Evolutionary conservation across 345 rosid genomes (phyloP).

Genomic region (Eucalyptus microcorys): DNA sequence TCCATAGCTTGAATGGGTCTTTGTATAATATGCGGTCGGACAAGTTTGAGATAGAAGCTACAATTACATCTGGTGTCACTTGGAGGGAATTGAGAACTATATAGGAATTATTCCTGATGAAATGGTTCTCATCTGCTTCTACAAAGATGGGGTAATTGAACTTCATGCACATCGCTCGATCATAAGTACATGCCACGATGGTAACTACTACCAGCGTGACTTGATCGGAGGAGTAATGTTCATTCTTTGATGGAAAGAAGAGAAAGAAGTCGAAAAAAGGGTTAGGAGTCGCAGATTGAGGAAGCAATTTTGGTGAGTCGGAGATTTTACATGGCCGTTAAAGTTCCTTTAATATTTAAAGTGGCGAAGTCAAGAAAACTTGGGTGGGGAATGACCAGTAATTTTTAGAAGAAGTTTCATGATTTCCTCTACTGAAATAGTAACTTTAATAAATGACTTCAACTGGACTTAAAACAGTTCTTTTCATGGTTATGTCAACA

Average conservation of each 20-base stretch:
- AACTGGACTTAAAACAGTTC: not conserved
- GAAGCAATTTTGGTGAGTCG: not conserved
- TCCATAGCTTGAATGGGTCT: conserved; percentile 29
- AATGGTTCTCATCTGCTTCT: not conserved
- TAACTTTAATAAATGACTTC: not conserved
- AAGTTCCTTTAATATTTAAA: not conserved
- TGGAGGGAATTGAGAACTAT: conserved; percentile 25
- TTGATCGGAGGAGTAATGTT: no score
- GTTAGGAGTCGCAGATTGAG: not conserved
- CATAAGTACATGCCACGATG: not conserved
- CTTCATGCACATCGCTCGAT: conserved; percentile 6
- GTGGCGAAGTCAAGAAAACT: not conserved
- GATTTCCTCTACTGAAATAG: not conserved
- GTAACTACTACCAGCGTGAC: not conserved
- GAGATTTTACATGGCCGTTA: not conserved
- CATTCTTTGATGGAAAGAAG: not conserved
- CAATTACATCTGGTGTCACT: conserved; percentile 39
- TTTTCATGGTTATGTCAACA: not conserved
- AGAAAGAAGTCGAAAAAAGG: not conserved
- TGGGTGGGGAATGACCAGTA: not conserved
- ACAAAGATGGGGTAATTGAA: conserved; percentile 22
- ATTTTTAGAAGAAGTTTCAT: not conserved
- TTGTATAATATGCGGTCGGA: conserved; percentile 32
- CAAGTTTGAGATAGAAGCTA: not conserved
- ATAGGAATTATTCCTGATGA: not conserved